Conservation (phyloP, 108 stramenopile genomes). For the Thalassiosira profunda region DNA sequence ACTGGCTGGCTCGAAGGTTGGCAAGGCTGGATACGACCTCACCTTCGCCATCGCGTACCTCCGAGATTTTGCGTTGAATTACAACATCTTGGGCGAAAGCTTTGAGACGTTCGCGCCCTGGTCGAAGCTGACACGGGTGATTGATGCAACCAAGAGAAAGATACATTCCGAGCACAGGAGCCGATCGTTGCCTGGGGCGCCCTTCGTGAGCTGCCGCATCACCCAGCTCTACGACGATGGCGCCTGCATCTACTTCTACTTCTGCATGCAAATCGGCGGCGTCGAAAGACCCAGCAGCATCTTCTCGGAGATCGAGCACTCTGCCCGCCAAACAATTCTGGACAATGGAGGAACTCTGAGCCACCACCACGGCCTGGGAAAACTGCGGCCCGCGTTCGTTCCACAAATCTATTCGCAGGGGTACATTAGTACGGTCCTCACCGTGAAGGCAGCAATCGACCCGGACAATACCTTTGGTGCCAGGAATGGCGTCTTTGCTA, state of each 20-base stretch:
- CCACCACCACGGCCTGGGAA: conserved; percentile 97
- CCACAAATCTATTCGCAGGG: conserved; percentile 51
- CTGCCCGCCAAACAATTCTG: conserved; percentile 89
- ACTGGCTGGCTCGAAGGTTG: conserved; percentile 73
- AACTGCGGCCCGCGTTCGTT: conserved; percentile 75
- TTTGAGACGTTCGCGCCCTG: conserved; percentile 96
- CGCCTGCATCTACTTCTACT: conserved; percentile 95
- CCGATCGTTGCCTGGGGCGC: conserved; percentile 75
- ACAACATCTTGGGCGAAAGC: conserved; percentile 88
- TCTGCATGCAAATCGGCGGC: conserved; percentile 78
- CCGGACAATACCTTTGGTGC: conserved; percentile 83
- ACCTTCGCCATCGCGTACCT: conserved; percentile 96
- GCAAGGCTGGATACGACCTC: conserved; percentile 90
- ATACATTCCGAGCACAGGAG: conserved; percentile 66
- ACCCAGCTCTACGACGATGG: conserved; percentile 97
- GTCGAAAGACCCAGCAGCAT: conserved; percentile 61
- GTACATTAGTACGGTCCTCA: conserved; percentile 35
- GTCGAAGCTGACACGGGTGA: conserved; percentile 72
- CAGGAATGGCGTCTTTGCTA: conserved; percentile 70
- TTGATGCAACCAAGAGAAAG: conserved; percentile 67
- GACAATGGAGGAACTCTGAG: conserved; percentile 88
- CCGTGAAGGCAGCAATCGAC: conserved; percentile 72
- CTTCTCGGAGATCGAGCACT: conserved; percentile 82
- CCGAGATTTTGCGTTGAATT: conserved; percentile 95
- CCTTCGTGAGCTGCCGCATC: conserved; percentile 88